These are phyloP conservation scores for Fennellomyces sp. DNA, from an alignment of 371 early-diverging fungal genomes.

Conservation along the genomic window DNA sequence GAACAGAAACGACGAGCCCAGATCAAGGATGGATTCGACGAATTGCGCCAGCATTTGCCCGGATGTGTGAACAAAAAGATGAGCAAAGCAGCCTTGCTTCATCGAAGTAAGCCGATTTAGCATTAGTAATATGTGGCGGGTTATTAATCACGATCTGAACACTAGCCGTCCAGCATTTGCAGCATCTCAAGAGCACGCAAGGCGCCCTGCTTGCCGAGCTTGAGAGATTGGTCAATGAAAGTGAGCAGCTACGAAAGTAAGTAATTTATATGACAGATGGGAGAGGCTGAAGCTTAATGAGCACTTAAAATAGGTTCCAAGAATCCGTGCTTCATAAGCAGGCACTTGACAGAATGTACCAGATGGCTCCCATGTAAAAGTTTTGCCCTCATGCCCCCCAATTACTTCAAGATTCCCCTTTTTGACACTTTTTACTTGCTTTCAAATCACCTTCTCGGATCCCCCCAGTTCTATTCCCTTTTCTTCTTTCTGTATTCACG, in stretches of 20 bases:
- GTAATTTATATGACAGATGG: conserved; percentile 4
- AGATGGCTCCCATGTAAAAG: conserved; percentile 47
- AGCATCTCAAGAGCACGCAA: conserved; percentile 52
- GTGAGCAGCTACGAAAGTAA: conserved; percentile 52
- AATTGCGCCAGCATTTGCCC: conserved; percentile 57
- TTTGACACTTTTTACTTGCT: conserved; percentile 7
- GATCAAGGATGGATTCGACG: conserved; percentile 63
- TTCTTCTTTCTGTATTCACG: conserved; percentile 3
- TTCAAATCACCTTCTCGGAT: not conserved
- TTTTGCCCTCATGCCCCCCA: conserved; percentile 3
- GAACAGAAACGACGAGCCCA: conserved; percentile 66
- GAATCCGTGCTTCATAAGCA: conserved; percentile 53
- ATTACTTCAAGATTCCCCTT: conserved; percentile 1
- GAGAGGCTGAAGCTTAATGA: too few species aligned
- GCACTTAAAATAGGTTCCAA: conserved; percentile 37
- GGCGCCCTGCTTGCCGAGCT: conserved; percentile 45
- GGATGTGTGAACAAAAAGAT: conserved; percentile 59
- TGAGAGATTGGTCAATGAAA: conserved; percentile 49
- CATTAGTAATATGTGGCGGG: too few species aligned
- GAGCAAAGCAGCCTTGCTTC: conserved; percentile 59
- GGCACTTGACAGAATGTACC: conserved; percentile 57
- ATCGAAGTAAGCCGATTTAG: conserved; percentile 56
- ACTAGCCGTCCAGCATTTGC: conserved; percentile 56
- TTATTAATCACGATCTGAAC: not conserved
- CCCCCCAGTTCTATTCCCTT: conserved; percentile 1